Evolutionary conservation across 2,329 filamentous ascomycete species (phyloP), one percentile per base, ranked within the genome.

Genomic region (Pestalotiopsis sp.): DNA sequence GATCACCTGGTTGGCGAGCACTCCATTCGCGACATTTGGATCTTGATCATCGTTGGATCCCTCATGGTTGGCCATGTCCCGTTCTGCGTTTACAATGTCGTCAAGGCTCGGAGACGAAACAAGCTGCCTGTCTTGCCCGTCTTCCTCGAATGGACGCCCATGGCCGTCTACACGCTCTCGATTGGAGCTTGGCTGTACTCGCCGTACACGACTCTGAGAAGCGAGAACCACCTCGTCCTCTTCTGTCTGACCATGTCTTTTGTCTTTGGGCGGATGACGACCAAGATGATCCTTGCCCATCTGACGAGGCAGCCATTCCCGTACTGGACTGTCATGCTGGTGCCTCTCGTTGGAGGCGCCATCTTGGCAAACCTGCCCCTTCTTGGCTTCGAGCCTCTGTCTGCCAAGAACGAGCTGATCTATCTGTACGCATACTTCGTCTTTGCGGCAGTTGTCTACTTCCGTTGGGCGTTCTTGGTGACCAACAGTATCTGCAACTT

Each of bases 211-310:
- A 91, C 89, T 12, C 83, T 99, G 49, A 87, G 97, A 77, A 82
- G 83, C 45, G 90, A 97, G 70, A 98, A 98, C 82, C 93, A 96
- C 77, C 88, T 99, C 1, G 90, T 97, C 12, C 88, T 98, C 61
- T 97, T 97, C 81, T 98, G 95, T 83, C 82, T 97, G 70, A 97
- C 93, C 69, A 92, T 98, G 86, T 93, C 93, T n/a, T 95, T 98
- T 75, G 96, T 98, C 69, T 98, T 99, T 80, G 96, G 96, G 45
- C 92, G 96, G 73, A 94, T 99, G 91, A 98, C 96, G 0, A 99
- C 96, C 52, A 99, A 98, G 85, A 98, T 98, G 81, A 99, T 99
- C 78, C 90, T 99, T 20, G 95, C 96, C 2, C 96, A 99, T 80
- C 86, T 99, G 65, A 96, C 96, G 2, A 90, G 90, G 71, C 96